Base-by-base conservation (phyloP, 176 grass and related monocot genomes). In the Eragrostis curvula region DNA sequence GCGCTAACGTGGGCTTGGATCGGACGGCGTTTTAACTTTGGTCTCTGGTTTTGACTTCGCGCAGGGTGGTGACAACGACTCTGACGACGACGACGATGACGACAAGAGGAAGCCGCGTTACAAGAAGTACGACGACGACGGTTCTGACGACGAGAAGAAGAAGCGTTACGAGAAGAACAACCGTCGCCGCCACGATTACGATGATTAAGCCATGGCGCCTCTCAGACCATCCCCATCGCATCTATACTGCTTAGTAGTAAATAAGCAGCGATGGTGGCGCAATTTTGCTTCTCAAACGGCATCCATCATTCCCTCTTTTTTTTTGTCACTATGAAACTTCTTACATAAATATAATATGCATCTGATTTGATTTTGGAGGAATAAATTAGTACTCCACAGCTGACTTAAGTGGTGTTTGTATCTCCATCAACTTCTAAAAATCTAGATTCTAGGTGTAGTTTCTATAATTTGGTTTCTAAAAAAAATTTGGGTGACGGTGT, bases 111-210 rank as follows among this genome's bases (percentile, higher is more conserved):
- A 91, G 81, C 70, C 65, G 12, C 76, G 75, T 5, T 63, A 88
- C 61, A 84, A 88, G 15, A 84, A 87, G 60, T 8, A 40, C 5
- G 74, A 80, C 44, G 66, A 83, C 3, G 83, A 89, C 8, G 70
- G 59, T 3, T 78, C 83, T 0, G 79, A 58, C 24, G 66, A 83
- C 60, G 82, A 73, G 0, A 85, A 62, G 56, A 88, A 88, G 73
- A 51, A 66, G 24, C 78, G 59, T 17, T 80, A 73, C 27, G 64
- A 81, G 24, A 90, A 90, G 83, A 86, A 67, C 46, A 76, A 81
- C 71, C 89, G 78, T 11, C 80, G 79, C 53, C 84, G 53, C 69
- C 53, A 83, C 0, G 45, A 87, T 30, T 70, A 90, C 32, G 89
- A 87, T 10, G 68, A 87, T 55, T n/a, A 49, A 65, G 11, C 36